Evolutionary conservation across 306 rosid genomes (phyloP).

Genomic region (Trifolium dubium): DNA sequence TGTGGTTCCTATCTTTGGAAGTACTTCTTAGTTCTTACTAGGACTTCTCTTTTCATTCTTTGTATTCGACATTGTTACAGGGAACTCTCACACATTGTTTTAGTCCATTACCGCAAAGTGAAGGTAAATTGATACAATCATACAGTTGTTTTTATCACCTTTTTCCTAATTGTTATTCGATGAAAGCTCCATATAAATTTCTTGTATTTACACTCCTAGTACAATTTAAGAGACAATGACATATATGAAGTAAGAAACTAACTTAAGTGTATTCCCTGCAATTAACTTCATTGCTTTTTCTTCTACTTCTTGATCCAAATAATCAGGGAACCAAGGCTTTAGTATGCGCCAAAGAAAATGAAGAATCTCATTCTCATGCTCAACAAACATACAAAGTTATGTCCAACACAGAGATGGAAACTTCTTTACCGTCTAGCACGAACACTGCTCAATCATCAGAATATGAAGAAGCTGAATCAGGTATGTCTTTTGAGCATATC

Average conservation of each 20-base stretch:
- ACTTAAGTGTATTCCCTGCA: not conserved
- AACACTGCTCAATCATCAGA: constrained; percentile 70
- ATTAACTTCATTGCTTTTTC: not conserved
- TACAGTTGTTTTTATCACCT: constrained; percentile 3
- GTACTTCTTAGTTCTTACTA: not conserved
- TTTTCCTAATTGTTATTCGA: constrained; percentile 3
- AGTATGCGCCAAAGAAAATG: constrained; percentile 52
- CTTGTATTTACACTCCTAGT: constrained; percentile 11
- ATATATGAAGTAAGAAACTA: not conserved
- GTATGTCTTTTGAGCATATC: constrained; percentile 43
- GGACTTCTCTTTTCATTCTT: constrained; percentile 37
- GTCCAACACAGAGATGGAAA: constrained; percentile 55
- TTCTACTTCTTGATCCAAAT: constrained; percentile 43
- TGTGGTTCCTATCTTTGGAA: constrained; percentile 17
- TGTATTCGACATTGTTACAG: constrained; percentile 55
- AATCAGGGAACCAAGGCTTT: constrained; percentile 66
- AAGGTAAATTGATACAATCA: constrained; percentile 53
- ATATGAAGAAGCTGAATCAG: constrained; percentile 84
- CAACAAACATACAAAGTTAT: constrained; percentile 45
- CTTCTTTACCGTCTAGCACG: constrained; percentile 57
- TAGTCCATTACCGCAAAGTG: constrained; percentile 84
- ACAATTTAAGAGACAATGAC: constrained; percentile 19
- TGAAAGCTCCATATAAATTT: constrained; percentile 16
- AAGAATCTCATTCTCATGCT: constrained; percentile 49
- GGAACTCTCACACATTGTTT: constrained; percentile 83